Percentiles rank a stretch among this genome's conserved stretches.
Evolutionary conservation across 139 green algal genomes (phyloP).

Genomic region (Coelastrella sp.): DNA sequence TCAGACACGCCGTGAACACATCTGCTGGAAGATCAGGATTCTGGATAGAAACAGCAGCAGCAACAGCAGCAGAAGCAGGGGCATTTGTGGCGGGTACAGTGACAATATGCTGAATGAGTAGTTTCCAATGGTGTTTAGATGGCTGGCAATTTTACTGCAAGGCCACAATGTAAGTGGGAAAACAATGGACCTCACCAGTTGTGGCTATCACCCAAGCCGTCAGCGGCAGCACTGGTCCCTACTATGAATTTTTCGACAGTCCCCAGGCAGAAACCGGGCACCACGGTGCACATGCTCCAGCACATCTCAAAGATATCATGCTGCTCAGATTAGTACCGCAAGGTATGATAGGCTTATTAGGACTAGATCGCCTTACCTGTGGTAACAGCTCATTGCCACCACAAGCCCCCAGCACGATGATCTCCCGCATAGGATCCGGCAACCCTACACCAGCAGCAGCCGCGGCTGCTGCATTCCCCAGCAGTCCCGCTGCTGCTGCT

Average conservation of each 20-base stretch:
- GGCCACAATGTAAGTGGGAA: too few relatives aligned
- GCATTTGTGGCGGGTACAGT: neutral
- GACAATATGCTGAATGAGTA: neutral
- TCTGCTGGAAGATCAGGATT: conserved; percentile 94
- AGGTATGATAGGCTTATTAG: too few relatives aligned
- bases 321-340: too few relatives aligned
- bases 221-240: too few relatives aligned
- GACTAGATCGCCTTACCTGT: conserved; percentile 60
- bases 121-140: neutral
- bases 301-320: too few relatives aligned
- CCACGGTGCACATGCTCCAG: too few relatives aligned
- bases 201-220: too few relatives aligned
- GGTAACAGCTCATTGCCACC: conserved; percentile 91
- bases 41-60: conserved; percentile 57
- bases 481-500: conserved; percentile 3
- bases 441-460: conserved; percentile 8
- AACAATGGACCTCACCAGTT: too few relatives aligned
- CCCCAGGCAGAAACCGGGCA: too few relatives aligned
- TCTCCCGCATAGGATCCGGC: conserved; percentile 76
- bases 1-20: conserved; percentile 98
- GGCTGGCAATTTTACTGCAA: too few relatives aligned
- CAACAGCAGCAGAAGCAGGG: neutral
- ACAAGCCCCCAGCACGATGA: conserved; percentile 95
- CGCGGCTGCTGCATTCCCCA: conserved; percentile 29
- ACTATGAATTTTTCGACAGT: too few relatives aligned